Evolutionary conservation across 1,139 yeast genomes (phyloP).

Genomic region (Zygosaccharomyces sapae): DNA sequence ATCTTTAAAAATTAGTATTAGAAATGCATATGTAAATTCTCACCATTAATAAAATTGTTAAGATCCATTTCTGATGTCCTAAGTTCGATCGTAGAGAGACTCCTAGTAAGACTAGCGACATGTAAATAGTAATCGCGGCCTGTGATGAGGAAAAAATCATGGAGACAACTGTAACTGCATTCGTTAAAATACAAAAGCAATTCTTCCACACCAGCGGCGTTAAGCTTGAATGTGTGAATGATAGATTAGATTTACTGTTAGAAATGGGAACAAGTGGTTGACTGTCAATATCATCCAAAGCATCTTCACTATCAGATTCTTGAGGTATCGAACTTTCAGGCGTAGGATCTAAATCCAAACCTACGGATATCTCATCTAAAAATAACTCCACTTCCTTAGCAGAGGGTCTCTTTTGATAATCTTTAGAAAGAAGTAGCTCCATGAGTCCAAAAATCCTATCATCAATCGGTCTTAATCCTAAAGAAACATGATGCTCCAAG

Average conservation of each 20-base stretch:
- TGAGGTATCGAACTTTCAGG: not conserved
- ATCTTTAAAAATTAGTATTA: not conserved
- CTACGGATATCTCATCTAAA: slow-evolving; percentile 27
- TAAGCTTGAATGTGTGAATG: not conserved
- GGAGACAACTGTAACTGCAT: slow-evolving; percentile 1
- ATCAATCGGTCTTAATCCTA: slow-evolving; percentile 37
- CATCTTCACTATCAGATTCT: slow-evolving; percentile 1
- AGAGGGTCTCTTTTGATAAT: slow-evolving; percentile 43
- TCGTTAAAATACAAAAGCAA: slow-evolving; percentile 5
- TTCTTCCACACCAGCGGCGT: not conserved
- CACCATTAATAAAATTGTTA: not conserved
- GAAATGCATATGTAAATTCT: not conserved
- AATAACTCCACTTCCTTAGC: slow-evolving; percentile 40
- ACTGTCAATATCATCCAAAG: not conserved
- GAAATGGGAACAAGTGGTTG: slow-evolving; percentile 1
- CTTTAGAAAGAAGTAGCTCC: slow-evolving; percentile 36
- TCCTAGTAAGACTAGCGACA: slow-evolving; percentile 16
- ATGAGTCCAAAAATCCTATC: slow-evolving; percentile 41
- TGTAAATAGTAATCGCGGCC: slow-evolving; percentile 5
- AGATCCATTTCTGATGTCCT: slow-evolving; percentile 9
- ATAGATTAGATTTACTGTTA: not conserved
- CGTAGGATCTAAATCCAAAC: slow-evolving; percentile 7
- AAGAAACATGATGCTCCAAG: slow-evolving; percentile 19
- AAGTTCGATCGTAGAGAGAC: slow-evolving; percentile 10
- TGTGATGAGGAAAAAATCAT: slow-evolving; percentile 4